phyloP scores from a whole-genome alignment of 805 yeast genomes.

The Pichia insulana region DNA sequence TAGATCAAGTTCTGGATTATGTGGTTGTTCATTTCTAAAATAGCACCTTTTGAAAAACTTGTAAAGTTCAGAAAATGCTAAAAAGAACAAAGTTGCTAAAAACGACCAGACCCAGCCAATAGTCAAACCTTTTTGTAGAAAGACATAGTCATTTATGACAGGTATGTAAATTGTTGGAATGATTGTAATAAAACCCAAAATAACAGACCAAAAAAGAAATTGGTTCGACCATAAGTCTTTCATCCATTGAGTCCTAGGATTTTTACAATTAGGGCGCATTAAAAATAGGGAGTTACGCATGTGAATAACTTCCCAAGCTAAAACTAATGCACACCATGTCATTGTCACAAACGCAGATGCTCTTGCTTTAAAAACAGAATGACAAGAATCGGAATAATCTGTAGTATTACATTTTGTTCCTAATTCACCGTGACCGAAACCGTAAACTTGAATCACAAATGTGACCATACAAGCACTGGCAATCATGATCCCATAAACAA shows the following conservation, averaged over 20 bases:
- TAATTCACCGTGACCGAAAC: constrained; percentile 53
- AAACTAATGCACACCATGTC: constrained; percentile 78
- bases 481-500: constrained; percentile 65
- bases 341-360: constrained; percentile 70
- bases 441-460: constrained; percentile 60
- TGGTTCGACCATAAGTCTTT: constrained; percentile 65
- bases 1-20: constrained; percentile 57
- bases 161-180: constrained; percentile 85
- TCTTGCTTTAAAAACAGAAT: constrained; percentile 63
- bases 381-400: constrained; percentile 38
- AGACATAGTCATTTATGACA: constrained; percentile 68
- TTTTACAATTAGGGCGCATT: constrained; percentile 58
- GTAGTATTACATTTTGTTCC: constrained; percentile 54
- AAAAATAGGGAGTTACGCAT: constrained; percentile 59
- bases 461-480: constrained; percentile 61
- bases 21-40: constrained; percentile 32
- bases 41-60: constrained; percentile 57
- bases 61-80: constrained; percentile 56
- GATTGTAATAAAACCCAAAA: constrained; percentile 58
- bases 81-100: constrained; percentile 48
- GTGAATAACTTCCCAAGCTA: constrained; percentile 82
- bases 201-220: constrained; percentile 73
- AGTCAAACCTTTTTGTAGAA: constrained; percentile 60
- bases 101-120: constrained; percentile 77
- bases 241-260: constrained; percentile 51